Percentiles rank a stretch among this genome's conserved stretches.
Evolutionary conservation across 805 yeast genomes (phyloP).

Genomic region (Wickerhamomyces ciferrii): DNA sequence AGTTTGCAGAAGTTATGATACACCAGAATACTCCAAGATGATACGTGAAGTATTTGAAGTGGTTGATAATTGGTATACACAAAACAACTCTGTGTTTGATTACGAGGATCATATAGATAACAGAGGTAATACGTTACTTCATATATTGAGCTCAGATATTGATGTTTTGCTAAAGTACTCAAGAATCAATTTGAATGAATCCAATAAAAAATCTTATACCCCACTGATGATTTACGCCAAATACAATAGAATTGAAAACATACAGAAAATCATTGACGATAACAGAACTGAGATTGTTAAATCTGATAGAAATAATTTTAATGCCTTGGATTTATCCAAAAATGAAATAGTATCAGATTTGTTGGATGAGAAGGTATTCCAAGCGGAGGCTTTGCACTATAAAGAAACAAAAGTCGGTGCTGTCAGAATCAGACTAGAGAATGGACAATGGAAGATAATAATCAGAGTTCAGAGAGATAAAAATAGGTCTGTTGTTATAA

Average conservation of each 20-base stretch:
- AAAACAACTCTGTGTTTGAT: constrained; percentile 28
- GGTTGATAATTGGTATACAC: constrained; percentile 37
- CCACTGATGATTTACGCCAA: constrained; percentile 71
- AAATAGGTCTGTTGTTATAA: constrained; percentile 15
- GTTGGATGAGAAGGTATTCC: constrained; percentile 25
- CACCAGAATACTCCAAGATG: constrained; percentile 55
- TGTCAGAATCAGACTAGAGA: constrained; percentile 29
- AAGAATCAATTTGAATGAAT: constrained; percentile 48
- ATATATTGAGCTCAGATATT: constrained; percentile 54
- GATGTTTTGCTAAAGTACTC: constrained; percentile 31
- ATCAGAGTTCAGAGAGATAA: constrained; percentile 17
- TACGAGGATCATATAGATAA: constrained; percentile 64
- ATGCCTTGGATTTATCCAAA: constrained; percentile 43
- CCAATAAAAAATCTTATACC: constrained; percentile 53
- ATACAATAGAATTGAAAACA: constrained; percentile 60
- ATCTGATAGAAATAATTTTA: constrained; percentile 22
- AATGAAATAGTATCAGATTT: constrained; percentile 27
- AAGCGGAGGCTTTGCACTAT: constrained; percentile 13
- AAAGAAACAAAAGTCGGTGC: constrained; percentile 25
- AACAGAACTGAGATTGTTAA: constrained; percentile 40
- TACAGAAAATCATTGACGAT: constrained; percentile 44
- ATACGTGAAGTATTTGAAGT: constrained; percentile 39
- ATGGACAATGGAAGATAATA: constrained; percentile 21
- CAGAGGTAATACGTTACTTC: constrained; percentile 73
- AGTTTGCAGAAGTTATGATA: constrained; percentile 77